Percentiles rank a stretch among this genome's conserved stretches.
These are phyloP conservation scores for Yarrowia sp. DNA, from an alignment of 805 yeast genomes.

Conservation along the genomic window DNA sequence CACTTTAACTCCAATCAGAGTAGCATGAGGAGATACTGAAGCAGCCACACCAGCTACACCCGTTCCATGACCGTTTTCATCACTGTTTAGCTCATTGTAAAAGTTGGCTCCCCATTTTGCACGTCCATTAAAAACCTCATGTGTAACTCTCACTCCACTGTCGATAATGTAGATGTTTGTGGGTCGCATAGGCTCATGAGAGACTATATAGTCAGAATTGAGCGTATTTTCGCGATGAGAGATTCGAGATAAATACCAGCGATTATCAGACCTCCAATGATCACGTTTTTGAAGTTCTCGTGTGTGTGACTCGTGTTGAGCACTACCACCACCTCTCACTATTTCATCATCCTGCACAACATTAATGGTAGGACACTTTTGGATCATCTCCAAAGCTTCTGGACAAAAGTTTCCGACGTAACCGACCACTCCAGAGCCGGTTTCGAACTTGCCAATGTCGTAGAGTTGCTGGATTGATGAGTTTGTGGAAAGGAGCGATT, in stretches of 20 bases:
- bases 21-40: constrained; percentile 37
- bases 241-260: neutral
- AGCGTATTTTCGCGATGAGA: constrained; percentile 41
- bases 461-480: neutral
- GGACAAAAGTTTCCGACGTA: neutral
- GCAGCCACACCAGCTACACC: constrained; percentile 97
- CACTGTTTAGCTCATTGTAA: constrained; percentile 55
- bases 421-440: neutral
- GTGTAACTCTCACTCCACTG: constrained; percentile 77
- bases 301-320: neutral
- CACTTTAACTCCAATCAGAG: constrained; percentile 79
- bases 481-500: neutral
- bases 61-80: constrained; percentile 92
- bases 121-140: constrained; percentile 77
- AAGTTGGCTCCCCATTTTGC: constrained; percentile 84
- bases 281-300: neutral
- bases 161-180: constrained; percentile 86
- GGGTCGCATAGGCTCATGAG: constrained; percentile 72
- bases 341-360: neutral
- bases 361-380: neutral
- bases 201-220: constrained; percentile 70
- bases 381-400: neutral
- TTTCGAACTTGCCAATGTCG: neutral
- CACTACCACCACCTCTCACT: neutral
- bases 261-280: neutral